These are phyloP conservation scores for Hansfordia pulvinata DNA, from an alignment of 2,329 filamentous ascomycete species.

Conservation along the genomic window DNA sequence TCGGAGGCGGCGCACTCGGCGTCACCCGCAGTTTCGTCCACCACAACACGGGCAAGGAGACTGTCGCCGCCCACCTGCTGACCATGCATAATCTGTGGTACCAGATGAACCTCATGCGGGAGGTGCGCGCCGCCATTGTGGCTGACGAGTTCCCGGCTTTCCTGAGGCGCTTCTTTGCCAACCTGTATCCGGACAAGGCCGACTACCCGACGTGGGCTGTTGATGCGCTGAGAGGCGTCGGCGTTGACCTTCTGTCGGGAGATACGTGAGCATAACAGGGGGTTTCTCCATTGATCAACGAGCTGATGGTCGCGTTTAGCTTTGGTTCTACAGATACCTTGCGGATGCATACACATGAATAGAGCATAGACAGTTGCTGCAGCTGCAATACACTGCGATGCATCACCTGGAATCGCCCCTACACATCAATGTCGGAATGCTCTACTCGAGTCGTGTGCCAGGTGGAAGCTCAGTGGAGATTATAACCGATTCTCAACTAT, in stretches of 20 bases:
- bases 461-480: too few species aligned
- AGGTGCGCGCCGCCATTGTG: slow-evolving; percentile 63
- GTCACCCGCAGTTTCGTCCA: slow-evolving; percentile 83
- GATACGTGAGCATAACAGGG: too few species aligned
- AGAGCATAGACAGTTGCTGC: too few species aligned
- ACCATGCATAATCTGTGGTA: slow-evolving; percentile 97
- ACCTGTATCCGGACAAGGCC: slow-evolving; percentile 52
- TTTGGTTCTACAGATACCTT: too few species aligned
- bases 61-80: slow-evolving; percentile 69
- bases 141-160: slow-evolving; percentile 72
- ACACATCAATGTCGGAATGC: too few species aligned
- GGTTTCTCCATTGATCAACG: too few species aligned
- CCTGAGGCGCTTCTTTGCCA: slow-evolving; percentile 62
- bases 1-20: slow-evolving; percentile 33
- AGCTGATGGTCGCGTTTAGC: too few species aligned
- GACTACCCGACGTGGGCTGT: slow-evolving; percentile 78
- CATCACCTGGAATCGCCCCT: too few species aligned
- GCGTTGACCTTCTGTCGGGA: slow-evolving; percentile 51
- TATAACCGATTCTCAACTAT: too few species aligned
- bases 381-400: too few species aligned
- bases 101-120: slow-evolving; percentile 70
- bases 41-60: slow-evolving; percentile 89
- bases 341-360: too few species aligned
- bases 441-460: too few species aligned
- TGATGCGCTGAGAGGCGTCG: slow-evolving; percentile 63